phyloP scores from a whole-genome alignment of 495 filamentous ascomycete genomes.

The Penicillium macrosclerotiorum region DNA sequence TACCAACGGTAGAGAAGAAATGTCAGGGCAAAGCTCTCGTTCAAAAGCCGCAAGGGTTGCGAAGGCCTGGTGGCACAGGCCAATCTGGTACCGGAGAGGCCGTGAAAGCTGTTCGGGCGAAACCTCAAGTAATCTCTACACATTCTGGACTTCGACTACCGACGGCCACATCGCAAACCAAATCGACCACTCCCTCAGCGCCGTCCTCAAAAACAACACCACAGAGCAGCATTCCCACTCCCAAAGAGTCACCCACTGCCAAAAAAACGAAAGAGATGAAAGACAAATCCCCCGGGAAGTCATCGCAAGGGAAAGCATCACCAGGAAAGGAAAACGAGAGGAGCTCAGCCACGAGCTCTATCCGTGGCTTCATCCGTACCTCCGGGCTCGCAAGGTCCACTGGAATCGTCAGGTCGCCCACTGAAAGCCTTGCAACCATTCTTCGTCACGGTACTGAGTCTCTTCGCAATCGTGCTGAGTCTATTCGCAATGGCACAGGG shows the following conservation, averaged over 20 bases:
- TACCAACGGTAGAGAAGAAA: slow-evolving; percentile 14
- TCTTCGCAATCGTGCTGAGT: slow-evolving; percentile 22
- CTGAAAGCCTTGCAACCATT: slow-evolving; percentile 24
- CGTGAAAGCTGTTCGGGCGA: slow-evolving; percentile 31
- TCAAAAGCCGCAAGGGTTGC: slow-evolving; percentile 22
- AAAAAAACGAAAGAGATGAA: slow-evolving; percentile 4
- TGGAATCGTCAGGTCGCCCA: slow-evolving; percentile 28
- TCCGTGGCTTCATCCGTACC: slow-evolving; percentile 46
- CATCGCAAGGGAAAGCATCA: slow-evolving; percentile 1
- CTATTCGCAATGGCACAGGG: slow-evolving; percentile 18
- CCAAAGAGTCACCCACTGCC: slow-evolving; percentile 7
- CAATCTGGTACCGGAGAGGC: slow-evolving; percentile 27
- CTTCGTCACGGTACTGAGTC: slow-evolving; percentile 27
- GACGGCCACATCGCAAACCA: slow-evolving; percentile 23
- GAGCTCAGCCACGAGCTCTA: slow-evolving; percentile 22
- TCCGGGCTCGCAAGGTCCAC: slow-evolving; percentile 29
- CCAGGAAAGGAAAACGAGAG: slow-evolving; percentile 8
- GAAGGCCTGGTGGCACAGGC: slow-evolving; percentile 25
- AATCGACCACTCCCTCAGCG: slow-evolving; percentile 23
- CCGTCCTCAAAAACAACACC: slow-evolving; percentile 19
- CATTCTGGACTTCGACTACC: slow-evolving; percentile 32
- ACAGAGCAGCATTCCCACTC: slow-evolving; percentile 5
- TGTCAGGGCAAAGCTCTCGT: slow-evolving; percentile 10
- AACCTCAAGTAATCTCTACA: slow-evolving; percentile 29
- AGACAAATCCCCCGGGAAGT: neutral